phyloP scores from a whole-genome alignment of 2,329 filamentous ascomycete genomes.

The Ploettnerulaceae sp. region DNA sequence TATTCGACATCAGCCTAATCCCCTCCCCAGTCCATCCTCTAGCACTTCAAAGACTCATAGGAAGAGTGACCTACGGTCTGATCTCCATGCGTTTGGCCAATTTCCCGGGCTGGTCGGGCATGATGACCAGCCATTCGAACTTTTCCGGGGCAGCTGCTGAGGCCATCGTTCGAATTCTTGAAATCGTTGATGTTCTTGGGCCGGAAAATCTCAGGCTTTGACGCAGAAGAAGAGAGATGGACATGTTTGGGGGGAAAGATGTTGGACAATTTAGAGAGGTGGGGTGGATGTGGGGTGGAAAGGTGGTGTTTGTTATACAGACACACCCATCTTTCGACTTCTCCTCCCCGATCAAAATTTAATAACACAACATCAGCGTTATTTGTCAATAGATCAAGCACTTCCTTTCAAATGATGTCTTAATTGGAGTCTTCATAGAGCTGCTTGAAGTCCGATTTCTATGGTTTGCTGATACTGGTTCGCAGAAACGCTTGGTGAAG shows the following conservation, averaged over 20 bases:
- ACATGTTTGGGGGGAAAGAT: slow-evolving; percentile 4
- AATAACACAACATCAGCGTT: neutral
- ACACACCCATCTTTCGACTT: neutral
- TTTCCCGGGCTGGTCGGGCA: slow-evolving; percentile 60
- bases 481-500: no score
- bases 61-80: slow-evolving; percentile 44
- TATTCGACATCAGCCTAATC: slow-evolving; percentile 6
- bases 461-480: no score
- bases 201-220: neutral
- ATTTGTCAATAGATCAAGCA: no score
- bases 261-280: neutral
- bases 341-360: neutral
- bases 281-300: neutral
- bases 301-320: neutral
- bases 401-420: no score
- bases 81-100: slow-evolving; percentile 58
- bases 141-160: slow-evolving; percentile 32
- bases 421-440: no score
- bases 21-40: neutral
- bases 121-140: slow-evolving; percentile 63
- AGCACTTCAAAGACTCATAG: neutral
- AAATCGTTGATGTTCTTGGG: neutral
- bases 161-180: slow-evolving; percentile 9
- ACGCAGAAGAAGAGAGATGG: slow-evolving; percentile 4
- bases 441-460: no score